phyloP scores from a whole-genome alignment of 2,329 filamentous ascomycete genomes.

The Juglanconis juglandina region DNA sequence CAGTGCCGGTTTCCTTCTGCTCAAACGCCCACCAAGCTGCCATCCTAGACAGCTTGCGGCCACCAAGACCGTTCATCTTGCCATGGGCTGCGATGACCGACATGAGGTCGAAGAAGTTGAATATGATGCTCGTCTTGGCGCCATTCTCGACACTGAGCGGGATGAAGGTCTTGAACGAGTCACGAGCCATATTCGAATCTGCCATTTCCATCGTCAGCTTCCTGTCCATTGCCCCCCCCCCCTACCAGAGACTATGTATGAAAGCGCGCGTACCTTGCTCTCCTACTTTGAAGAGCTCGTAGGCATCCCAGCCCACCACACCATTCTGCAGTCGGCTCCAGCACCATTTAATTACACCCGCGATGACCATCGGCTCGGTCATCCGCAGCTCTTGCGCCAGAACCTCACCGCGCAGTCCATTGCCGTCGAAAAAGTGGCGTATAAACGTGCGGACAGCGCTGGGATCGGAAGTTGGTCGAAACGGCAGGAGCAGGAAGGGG shows the following conservation, averaged over 20 bases:
- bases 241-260: not conserved
- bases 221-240: not conserved
- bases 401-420: conserved; percentile 64
- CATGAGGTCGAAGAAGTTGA: conserved; percentile 93
- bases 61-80: conserved; percentile 88
- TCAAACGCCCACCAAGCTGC: conserved; percentile 99
- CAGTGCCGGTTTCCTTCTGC: conserved; percentile 78
- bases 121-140: conserved; percentile 81
- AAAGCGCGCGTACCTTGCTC: conserved; percentile 68
- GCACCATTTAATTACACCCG: conserved; percentile 96
- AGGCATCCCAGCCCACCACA: conserved; percentile 94
- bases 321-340: conserved; percentile 91
- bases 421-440: conserved; percentile 81
- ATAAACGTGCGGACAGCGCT: conserved; percentile 90
- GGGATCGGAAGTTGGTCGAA: conserved; percentile 87
- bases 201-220: conserved; percentile 13
- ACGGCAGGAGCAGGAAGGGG: conserved; percentile 90
- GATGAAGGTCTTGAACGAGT: conserved; percentile 95
- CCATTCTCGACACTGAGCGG: conserved; percentile 88
- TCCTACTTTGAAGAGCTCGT: conserved; percentile 91
- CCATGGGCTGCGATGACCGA: conserved; percentile 88
- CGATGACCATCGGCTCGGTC: conserved; percentile 90
- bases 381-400: conserved; percentile 85
- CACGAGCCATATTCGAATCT: conserved; percentile 89
- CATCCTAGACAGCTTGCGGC: conserved; percentile 89